phyloP scores from a whole-genome alignment of 495 filamentous ascomycete species.

The Trypethelium eluteriae region DNA sequence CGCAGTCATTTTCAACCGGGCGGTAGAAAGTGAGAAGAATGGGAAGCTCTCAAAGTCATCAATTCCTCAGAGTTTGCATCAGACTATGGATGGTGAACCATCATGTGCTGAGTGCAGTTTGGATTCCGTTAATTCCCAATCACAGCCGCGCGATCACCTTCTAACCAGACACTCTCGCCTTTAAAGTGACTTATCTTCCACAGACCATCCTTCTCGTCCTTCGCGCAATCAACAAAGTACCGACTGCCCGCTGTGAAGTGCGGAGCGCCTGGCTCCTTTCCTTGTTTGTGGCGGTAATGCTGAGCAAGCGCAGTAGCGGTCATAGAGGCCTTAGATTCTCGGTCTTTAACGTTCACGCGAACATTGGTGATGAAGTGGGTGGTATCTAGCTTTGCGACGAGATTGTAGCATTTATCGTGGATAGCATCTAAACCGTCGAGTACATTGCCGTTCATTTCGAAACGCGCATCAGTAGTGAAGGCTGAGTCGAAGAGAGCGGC shows the following conservation, averaged over 20 bases:
- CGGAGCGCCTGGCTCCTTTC: constrained; percentile 19
- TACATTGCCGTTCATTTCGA: constrained; percentile 5
- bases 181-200: constrained; percentile 27
- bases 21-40: no score
- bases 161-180: constrained; percentile 19
- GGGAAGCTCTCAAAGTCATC: no score
- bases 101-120: no score
- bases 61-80: no score
- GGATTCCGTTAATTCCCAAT: no score
- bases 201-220: constrained; percentile 21
- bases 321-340: constrained; percentile 20
- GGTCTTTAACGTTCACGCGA: constrained; percentile 25
- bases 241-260: constrained; percentile 15
- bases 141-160: constrained; percentile 17
- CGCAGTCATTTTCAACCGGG: no score
- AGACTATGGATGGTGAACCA: no score
- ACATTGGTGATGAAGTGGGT: constrained; percentile 25
- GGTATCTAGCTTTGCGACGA: constrained; percentile 13
- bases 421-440: constrained; percentile 3
- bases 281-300: constrained; percentile 22
- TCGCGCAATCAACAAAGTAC: constrained; percentile 22
- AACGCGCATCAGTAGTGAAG: constrained; percentile 16
- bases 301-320: constrained; percentile 20
- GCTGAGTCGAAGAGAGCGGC: constrained; percentile 20
- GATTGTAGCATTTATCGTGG: background rate